These are phyloP conservation scores for Hibiscus mutabilis DNA, from an alignment of 345 rosid genomes.

Conservation along the genomic window DNA sequence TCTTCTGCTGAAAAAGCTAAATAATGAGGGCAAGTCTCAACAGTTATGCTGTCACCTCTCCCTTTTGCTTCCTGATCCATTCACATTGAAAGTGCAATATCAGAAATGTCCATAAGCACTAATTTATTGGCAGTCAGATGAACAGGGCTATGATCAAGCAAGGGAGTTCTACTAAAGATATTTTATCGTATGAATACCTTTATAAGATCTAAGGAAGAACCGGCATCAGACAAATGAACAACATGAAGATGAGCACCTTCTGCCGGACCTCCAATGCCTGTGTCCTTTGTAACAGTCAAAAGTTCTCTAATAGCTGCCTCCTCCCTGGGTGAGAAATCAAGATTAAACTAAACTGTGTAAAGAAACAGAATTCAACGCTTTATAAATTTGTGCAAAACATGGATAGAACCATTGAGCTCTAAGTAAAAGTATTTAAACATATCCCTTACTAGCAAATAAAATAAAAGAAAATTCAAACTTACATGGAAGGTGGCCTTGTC, in stretches of 20 bases:
- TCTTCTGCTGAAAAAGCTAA: conserved; percentile 92
- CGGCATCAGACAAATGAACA: conserved; percentile 86
- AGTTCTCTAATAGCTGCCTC: conserved; percentile 78
- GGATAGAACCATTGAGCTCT: not conserved
- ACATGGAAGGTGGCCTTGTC: conserved; percentile 81
- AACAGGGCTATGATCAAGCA: not conserved
- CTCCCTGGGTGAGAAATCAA: conserved; percentile 50
- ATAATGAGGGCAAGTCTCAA: conserved; percentile 97
- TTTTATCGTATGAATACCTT: conserved; percentile 42
- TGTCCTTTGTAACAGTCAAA: conserved; percentile 56
- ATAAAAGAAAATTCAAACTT: conserved; percentile 18
- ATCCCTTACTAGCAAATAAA: not conserved
- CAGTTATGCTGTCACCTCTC: conserved; percentile 67
- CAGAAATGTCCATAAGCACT: not conserved
- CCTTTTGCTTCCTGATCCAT: conserved; percentile 59
- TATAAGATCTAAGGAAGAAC: conserved; percentile 65
- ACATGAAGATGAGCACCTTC: conserved; percentile 96
- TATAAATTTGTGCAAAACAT: not conserved
- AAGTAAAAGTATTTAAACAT: not conserved
- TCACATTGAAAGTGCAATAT: not conserved
- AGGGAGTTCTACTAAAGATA: not conserved
- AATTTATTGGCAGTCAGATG: not conserved
- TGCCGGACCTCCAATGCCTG: conserved; percentile 61
- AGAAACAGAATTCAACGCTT: not conserved
- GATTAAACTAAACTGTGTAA: conserved; percentile 7